Evolutionary conservation across 495 filamentous ascomycete species (phyloP), one percentile per base, ranked within the genome.

Genomic region (Jackrogersella minutella): DNA sequence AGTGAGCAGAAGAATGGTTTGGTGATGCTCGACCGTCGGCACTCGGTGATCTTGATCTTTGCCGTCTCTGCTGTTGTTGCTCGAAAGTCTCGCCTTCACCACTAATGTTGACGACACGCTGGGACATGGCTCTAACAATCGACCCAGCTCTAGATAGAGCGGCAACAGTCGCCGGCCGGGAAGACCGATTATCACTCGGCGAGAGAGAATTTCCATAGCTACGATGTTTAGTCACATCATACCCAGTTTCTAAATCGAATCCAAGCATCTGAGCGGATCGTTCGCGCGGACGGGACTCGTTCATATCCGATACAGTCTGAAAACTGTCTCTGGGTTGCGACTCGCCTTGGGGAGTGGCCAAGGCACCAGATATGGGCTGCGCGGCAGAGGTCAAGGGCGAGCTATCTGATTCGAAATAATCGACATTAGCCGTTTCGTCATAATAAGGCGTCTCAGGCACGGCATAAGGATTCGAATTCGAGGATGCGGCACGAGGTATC

Each of bases 21-120:
- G 46, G 55, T 26, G 71, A 65, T 6, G 68, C 70, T 19, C 78
- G 74, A 1, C 73, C 76, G 46, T 81, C 78, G 2, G 58, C 73
- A 55, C 79, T 80, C 11, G 80, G 80, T 9, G 81, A 84, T 49
- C 79, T 79, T 17, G 81, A 82, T 14, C 90, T 87, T 59, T 92
- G 86, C 61, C 90, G 83, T 52, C 86, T 69, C 33, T 69, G 66
- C 41, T 69, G 66, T n/a, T 84, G 85, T 63, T 92, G 88, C 64
- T 94, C 91, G 16, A 95, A 83, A 33, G 91, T 79, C 64, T 97
- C 93, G 1, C 76, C 79, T 46, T 88, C 86, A 71, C 95, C 96
- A 79, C 94, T 96, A 59, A 99, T 82, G 74, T 97, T 97, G 71
- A 98, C 95, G 58, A 99, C 93, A 76, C 95, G 93, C 78, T 97